Conservation (phyloP, 257 asterid species). For the Salvia hispanica region DNA sequence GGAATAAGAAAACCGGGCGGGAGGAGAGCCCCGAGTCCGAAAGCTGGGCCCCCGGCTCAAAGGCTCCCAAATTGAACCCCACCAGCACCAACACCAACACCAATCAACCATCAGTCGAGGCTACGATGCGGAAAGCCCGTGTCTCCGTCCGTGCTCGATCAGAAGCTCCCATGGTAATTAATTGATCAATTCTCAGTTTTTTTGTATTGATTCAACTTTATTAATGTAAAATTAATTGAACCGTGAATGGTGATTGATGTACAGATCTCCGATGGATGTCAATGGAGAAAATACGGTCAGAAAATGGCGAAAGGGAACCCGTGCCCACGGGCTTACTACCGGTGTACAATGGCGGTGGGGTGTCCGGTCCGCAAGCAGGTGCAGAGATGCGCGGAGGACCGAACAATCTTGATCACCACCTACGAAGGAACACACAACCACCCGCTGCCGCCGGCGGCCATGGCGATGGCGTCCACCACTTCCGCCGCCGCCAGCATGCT, state of each 20-base stretch:
- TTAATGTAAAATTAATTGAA: too few species aligned
- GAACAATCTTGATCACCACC: slow-evolving; percentile 70
- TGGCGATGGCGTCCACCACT: slow-evolving; percentile 98
- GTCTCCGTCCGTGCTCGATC: slow-evolving; percentile 98
- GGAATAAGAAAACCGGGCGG: slow-evolving; percentile 48
- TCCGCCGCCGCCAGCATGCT: slow-evolving; percentile 94
- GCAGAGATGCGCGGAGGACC: slow-evolving; percentile 91
- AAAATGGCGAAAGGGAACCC: slow-evolving; percentile 98
- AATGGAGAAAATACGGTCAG: slow-evolving; percentile 97
- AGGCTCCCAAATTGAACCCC: slow-evolving; percentile 38
- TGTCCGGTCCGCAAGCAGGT: slow-evolving; percentile 97
- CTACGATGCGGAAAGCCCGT: slow-evolving; percentile 95
- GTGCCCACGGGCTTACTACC: slow-evolving; percentile 88
- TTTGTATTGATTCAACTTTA: too few species aligned
- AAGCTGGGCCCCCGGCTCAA: slow-evolving; percentile 59
- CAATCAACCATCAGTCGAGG: slow-evolving; percentile 54
- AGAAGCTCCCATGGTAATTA: slow-evolving; percentile 78
- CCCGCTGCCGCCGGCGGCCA: slow-evolving; percentile 96
- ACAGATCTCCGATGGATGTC: slow-evolving; percentile 92
- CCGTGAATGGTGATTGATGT: too few species aligned
- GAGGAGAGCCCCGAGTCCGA: slow-evolving; percentile 85
- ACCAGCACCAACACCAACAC: too few species aligned
- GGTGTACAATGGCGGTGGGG: slow-evolving; percentile 94
- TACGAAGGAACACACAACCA: slow-evolving; percentile 94
- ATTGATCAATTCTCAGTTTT: too few species aligned